A percentile compares a stretch with the other conserved stretches of the same genome.
phyloP scores from a whole-genome alignment of 2,329 filamentous ascomycete genomes.

The Scedosporium apiospermum region DNA sequence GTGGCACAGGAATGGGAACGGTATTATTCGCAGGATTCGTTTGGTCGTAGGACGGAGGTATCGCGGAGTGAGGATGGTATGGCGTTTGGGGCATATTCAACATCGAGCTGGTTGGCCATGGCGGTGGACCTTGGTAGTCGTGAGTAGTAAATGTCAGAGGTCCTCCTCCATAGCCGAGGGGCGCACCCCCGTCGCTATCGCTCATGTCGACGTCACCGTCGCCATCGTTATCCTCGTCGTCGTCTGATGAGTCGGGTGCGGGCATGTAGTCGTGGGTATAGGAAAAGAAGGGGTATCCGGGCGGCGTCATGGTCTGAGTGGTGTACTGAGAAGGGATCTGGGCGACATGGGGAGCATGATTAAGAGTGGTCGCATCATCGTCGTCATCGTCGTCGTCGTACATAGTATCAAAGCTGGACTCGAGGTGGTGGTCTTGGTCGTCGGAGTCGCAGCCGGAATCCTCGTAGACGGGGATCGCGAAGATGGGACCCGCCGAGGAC shows the following conservation, averaged over 20 bases:
- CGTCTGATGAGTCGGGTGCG: background rate
- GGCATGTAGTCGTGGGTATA: background rate
- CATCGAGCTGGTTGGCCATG: background rate
- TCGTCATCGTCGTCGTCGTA: conserved; percentile 14
- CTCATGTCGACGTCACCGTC: conserved; percentile 23
- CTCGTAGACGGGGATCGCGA: background rate
- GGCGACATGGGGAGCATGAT: conserved; percentile 7
- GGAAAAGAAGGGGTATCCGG: background rate
- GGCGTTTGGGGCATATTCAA: conserved; percentile 7
- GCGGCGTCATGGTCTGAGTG: conserved; percentile 8
- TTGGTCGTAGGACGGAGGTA: background rate
- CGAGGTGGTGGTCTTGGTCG: conserved; percentile 4
- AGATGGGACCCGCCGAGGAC: background rate
- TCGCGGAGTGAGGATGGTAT: background rate
- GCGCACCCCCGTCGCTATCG: conserved; percentile 23
- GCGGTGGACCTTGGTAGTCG: background rate
- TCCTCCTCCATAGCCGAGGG: conserved; percentile 11
- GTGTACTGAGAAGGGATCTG: conserved; percentile 7
- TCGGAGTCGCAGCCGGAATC: conserved; percentile 4
- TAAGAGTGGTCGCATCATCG: conserved; percentile 11
- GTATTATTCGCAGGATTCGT: background rate
- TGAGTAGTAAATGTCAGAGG: background rate
- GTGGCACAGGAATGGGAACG: background rate
- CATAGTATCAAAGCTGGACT: conserved; percentile 11
- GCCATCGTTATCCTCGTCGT: conserved; percentile 10